Evolutionary conservation across 441 rosid genomes (phyloP), one percentile per base, ranked within the genome.

Genomic region (Aquilaria agallochum): DNA sequence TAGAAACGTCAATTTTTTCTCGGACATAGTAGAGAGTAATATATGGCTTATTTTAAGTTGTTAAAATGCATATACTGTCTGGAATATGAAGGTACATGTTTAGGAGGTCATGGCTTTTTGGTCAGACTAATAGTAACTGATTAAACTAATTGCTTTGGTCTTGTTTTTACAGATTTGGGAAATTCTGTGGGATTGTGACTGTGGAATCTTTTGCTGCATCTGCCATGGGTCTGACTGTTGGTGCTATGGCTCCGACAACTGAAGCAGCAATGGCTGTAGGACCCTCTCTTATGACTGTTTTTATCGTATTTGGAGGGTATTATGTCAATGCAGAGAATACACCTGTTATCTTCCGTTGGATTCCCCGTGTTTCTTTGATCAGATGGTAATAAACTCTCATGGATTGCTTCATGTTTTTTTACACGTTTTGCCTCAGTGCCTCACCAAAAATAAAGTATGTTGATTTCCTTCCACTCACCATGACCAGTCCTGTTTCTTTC

Each of bases 231-330:
- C 86, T 91, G 60, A 91, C 99, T 40, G 99, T 89, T 40, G 99
- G 97, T 71, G 97, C 97, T 56, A 91, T 91, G 95, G 96, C 83
- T 59, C 95, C 97, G 15, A 91, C 80, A 55, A 84, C 94, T 51
- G 97, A 95, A 80, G 99, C 99, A 69, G 97, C 99, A 63, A 91
- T 89, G 99, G 96, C 99, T 9, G 72, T 94, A 27, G 98, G 98
- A 49, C 98, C 97, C 42, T 94, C 98, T 63, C 95, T 90, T 63
- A 94, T 94, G 98, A 94, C 96, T 47, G 95, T 94, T 68, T 94
- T 94, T 61, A 79, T 94, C 7, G 99, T 94, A 50, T 94, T 94
- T 61, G 96, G 97, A 70, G 99, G 97, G 44, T 95, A 87, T 76
- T 91, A 87, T 59, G 82, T 89, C 70, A 95, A 87, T 72, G 88